Conservation (phyloP, 345 rosid species). For the Bruguiera sexangula region DNA sequence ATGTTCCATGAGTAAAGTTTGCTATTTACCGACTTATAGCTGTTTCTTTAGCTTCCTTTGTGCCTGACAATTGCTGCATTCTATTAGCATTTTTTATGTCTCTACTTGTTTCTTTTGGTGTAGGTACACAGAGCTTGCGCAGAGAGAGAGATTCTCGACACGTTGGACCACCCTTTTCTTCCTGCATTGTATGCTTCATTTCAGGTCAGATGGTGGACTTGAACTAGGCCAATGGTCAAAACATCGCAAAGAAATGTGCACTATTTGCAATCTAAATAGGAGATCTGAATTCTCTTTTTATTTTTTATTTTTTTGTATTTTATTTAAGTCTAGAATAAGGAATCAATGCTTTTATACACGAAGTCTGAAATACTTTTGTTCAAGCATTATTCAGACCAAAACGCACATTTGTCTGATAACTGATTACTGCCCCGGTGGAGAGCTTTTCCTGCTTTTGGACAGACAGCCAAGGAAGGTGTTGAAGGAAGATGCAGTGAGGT, state of each 20-base stretch:
- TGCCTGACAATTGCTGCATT: background rate
- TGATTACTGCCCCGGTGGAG: conserved; percentile 93
- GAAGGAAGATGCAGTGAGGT: conserved; percentile 93
- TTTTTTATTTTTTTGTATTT: background rate
- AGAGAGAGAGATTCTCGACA: conserved; percentile 87
- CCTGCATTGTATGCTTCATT: conserved; percentile 98
- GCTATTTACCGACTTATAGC: background rate
- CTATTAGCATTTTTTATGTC: background rate
- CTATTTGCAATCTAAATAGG: background rate
- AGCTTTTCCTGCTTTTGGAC: conserved; percentile 85
- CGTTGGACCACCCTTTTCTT: conserved; percentile 97
- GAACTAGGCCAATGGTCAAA: background rate
- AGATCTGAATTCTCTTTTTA: conserved; percentile 3
- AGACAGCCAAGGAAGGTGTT: conserved; percentile 78
- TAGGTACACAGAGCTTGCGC: conserved; percentile 99
- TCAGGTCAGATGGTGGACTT: conserved; percentile 48
- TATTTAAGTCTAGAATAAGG: background rate
- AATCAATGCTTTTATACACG: background rate
- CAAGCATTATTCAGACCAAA: conserved; percentile 64
- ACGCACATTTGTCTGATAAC: conserved; percentile 93
- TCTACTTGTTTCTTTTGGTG: conserved; percentile 1
- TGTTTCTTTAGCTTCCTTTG: background rate
- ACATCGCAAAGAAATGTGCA: background rate
- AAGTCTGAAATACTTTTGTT: conserved; percentile 15
- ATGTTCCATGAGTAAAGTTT: background rate